Base-by-base conservation (phyloP, 2,329 filamentous ascomycete species). In the Fusarium sororula region DNA sequence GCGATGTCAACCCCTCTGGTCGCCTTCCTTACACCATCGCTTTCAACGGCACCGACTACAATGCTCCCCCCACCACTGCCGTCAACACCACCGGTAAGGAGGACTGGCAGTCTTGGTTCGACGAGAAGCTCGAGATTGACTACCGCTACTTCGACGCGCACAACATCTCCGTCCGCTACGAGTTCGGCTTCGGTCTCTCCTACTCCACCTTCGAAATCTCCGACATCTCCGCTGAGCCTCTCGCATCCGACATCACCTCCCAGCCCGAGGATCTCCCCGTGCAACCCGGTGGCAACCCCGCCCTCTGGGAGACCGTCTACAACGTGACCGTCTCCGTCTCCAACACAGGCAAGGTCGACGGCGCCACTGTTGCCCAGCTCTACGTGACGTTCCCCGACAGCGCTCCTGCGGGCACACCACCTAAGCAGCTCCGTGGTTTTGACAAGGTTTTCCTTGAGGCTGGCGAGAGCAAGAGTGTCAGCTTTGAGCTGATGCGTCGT, bases 21-120 rank as follows among this genome's bases (percentile, higher is more conserved):
- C 90, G 91, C 74, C 85, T 94, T 15, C 91, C 92, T 7, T 94
- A 93, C 82, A 93, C 91, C n/a, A 89, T 93, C 75, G 91, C 91
- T n/a, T 82, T 84, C 68, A 86, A 87, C 32, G 88, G 85, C 26
- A 83, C 81, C 41, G 84, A 86, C 80, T 85, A 85, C 80, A 84
- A 85, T 50, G 82, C 82, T 2, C 83, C 83, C 7, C 80, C 81
- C 2, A 83, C 81, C 22, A 84, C 83, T 3, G 78, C 74, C 17
- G 70, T 83, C 73, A 80, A 81, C 74, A 83, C 80, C 54, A 81
- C 78, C 2, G 83, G 82, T 38, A 65, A 70, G n/a, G 74, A 84
- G 53, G 82, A 83, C 73, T 85, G 83, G 84, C 84, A 85, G 80
- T 79, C 80, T 2, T 82, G 80, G 77, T 93, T 92, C 79, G 85